These are phyloP conservation scores for Aspergillus sp. DNA, from an alignment of 2,329 filamentous ascomycete species.

Conservation along the genomic window DNA sequence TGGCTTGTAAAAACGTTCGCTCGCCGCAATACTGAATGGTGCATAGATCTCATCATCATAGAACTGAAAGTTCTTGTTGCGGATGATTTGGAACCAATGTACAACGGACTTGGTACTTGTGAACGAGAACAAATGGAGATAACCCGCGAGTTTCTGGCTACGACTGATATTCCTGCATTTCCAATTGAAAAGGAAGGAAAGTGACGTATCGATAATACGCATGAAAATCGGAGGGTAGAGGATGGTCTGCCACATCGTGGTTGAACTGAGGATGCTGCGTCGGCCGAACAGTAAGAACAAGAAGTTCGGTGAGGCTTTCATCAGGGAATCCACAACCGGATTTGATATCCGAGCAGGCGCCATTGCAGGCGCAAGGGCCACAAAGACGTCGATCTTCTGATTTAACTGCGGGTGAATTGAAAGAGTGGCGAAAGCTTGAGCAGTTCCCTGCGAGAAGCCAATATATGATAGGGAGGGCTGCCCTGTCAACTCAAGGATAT, in stretches of 20 bases:
- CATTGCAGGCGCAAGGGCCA: slow-evolving; percentile 95
- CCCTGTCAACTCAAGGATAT: slow-evolving; percentile 80
- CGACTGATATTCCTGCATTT: slow-evolving; percentile 76
- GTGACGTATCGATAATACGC: slow-evolving; percentile 76
- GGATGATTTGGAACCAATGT: slow-evolving; percentile 99
- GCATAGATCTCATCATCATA: slow-evolving; percentile 92
- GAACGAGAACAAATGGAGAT: slow-evolving; percentile 94
- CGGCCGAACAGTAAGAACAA: slow-evolving; percentile 91
- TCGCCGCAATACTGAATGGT: slow-evolving; percentile 67
- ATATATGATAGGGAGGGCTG: slow-evolving; percentile 90
- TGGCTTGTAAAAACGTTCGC: slow-evolving; percentile 88
- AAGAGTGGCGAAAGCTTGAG: slow-evolving; percentile 90
- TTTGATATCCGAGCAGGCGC: slow-evolving; percentile 87
- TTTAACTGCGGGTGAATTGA: slow-evolving; percentile 92
- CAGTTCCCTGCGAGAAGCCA: slow-evolving; percentile 95
- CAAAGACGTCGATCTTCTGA: slow-evolving; percentile 90
- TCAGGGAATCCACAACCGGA: slow-evolving; percentile 84
- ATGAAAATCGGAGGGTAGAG: slow-evolving; percentile 94
- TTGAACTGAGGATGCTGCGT: slow-evolving; percentile 84
- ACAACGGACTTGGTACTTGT: slow-evolving; percentile 96
- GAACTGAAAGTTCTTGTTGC: slow-evolving; percentile 96
- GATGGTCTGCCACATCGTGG: slow-evolving; percentile 96
- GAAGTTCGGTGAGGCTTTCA: slow-evolving; percentile 90
- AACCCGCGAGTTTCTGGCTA: slow-evolving; percentile 90
- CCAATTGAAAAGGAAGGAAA: slow-evolving; percentile 89